Evolutionary conservation across 2,329 filamentous ascomycete species (phyloP).

Genomic region (Scedosporium aurantiacum): DNA sequence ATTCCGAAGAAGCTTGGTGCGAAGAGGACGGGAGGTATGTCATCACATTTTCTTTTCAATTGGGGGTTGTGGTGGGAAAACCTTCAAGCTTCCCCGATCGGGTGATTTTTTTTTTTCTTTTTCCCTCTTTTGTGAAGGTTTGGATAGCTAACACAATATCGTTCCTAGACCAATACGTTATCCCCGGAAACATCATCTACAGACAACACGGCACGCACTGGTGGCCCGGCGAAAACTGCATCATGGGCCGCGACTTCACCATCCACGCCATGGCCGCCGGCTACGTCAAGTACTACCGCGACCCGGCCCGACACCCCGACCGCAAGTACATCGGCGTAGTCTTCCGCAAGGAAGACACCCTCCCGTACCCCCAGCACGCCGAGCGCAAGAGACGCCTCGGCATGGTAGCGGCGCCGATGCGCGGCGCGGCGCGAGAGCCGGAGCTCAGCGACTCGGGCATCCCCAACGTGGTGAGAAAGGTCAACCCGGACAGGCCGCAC

Average conservation of each 20-base stretch:
- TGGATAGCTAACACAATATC: neutral
- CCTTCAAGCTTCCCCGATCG: too few relatives aligned
- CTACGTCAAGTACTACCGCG: constrained; percentile 95
- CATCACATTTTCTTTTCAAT: neutral
- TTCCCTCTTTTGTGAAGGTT: neutral
- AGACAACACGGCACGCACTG: constrained; percentile 89
- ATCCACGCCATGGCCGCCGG: constrained; percentile 78
- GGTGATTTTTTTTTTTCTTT: neutral
- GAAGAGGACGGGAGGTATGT: constrained; percentile 77
- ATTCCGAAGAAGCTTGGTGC: constrained; percentile 79
- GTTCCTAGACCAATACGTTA: constrained; percentile 69
- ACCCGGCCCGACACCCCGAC: constrained; percentile 70
- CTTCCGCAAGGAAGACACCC: constrained; percentile 67
- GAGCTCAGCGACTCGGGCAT: constrained; percentile 39
- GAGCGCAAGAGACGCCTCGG: constrained; percentile 65
- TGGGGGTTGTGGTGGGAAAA: too few relatives aligned
- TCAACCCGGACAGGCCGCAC: constrained; percentile 28
- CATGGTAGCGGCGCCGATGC: constrained; percentile 48
- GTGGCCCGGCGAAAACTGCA: constrained; percentile 92
- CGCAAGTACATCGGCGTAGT: constrained; percentile 92
- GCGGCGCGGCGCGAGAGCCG: constrained; percentile 21
- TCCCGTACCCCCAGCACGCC: constrained; percentile 67
- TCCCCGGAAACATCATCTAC: constrained; percentile 96
- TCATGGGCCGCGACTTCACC: constrained; percentile 91
- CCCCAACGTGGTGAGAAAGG: constrained; percentile 32